Evolutionary conservation across 2,329 filamentous ascomycete genomes (phyloP), one percentile per base, ranked within the genome.

Genomic region (Aspergillus sojae): DNA sequence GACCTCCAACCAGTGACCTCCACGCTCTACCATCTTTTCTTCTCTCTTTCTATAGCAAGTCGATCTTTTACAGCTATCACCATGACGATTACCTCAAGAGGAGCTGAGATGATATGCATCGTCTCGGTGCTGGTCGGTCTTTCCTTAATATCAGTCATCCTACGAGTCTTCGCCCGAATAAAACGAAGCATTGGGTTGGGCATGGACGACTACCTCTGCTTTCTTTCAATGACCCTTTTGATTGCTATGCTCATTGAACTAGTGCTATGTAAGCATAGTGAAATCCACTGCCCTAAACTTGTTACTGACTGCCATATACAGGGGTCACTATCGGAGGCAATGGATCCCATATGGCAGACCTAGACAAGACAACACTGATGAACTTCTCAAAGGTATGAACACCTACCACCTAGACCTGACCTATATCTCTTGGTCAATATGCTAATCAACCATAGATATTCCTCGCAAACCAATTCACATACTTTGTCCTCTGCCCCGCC

Each of bases 381-480:
- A 74, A 72, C 62, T 76, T 73, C 56, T 72, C 65, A 62, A 76
- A 76, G 68, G 74, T 74, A 69, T 53, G 62, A 61, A 4, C 11
- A 43, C 6, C n/a, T 55, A 2, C n/a, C 9, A 36, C 5, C 7
- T 58, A 11, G 23, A 7, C 5, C 14, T 16, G 14, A 36, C 14
- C 34, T n/a, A 23, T 34, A 11, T 2, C 14, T 9, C 21, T 21
- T 59, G 11, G 30, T 1, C n/a, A 57, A 54, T n/a, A 55, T 53
- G 3, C 16, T n/a, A 39, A 41, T 26, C 23, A 21, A 46, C 50
- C n/a, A n/a, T 26, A 75, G 73, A 74, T 76, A 64, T 76, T 76
- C 68, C 69, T 76, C 9, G 69, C 74, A 56, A 76, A 76, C 61
- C 70, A 75, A 63, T 76, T 76, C 63, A 74, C 72, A 34, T 76